Evolutionary conservation across 371 early-diverging fungal genomes (phyloP), one percentile per base, ranked within the genome.

Genomic region (Rhizopus delemar): DNA sequence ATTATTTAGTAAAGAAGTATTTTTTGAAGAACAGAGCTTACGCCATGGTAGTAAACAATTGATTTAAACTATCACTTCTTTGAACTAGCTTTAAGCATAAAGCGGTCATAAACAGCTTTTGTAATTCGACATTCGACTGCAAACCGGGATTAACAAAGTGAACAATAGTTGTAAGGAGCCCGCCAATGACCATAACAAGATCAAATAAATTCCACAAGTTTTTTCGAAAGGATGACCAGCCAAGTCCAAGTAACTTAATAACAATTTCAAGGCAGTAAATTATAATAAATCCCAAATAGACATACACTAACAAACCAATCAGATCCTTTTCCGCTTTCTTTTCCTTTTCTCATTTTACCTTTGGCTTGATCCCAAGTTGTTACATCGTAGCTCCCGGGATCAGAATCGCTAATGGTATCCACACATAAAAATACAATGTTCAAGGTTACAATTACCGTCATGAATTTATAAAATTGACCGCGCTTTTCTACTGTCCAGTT

Each of bases 1-100:
- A 15, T 9, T 28, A 3, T 8, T 48, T 16, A 48, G 49, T 29
- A 16, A 8, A 5, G 12, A 2, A 11, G 7, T 43, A 2, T n/a
- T 11, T n/a, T 6, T 29, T 29, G 34, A 15, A 33, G 13, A 33
- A 36, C 34, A 39, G 12, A 11, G 63, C 75, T 70, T 73, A 85
- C 84, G 85, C 80, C 81, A 86, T 83, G n/a, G 82, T 84, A 12
- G 84, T 86, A 53, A 88, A 86, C 12, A 87, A 69, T 41, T 84
- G 86, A 62, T 88, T 85, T 48, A 88, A 57, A 56, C 81, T 74
- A 54, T 88, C 84, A 50, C 80, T 88, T 41, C 80, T 73, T 36
- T 84, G 88, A 3, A 88, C 84, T 33, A 88, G 65, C 46, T 85
- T 84, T 57, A 86, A 82, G 39, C 84, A 73, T n/a, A 86, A 80